Percentiles rank a stretch among this genome's conserved stretches.
phyloP scores from a whole-genome alignment of 495 filamentous ascomycete species.

The Articulospora tetracladia region DNA sequence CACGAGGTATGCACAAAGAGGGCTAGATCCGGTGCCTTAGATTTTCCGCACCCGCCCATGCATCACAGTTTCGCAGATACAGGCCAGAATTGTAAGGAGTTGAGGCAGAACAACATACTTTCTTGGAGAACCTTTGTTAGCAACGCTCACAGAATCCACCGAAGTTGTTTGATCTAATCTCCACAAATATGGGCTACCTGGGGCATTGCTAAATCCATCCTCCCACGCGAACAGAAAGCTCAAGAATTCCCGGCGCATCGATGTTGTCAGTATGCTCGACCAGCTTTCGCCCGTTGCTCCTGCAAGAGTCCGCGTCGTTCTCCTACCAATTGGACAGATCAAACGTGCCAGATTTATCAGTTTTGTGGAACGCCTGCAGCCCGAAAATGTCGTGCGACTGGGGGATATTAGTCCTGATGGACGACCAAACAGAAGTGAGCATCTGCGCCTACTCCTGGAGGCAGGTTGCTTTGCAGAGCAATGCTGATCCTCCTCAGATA shows the following conservation, averaged over 20 bases:
- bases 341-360: constrained; percentile 72
- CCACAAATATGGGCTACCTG: constrained; percentile 6
- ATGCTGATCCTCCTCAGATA: constrained; percentile 51
- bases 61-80: not conserved
- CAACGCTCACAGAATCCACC: not conserved
- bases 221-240: not conserved
- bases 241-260: constrained; percentile 20
- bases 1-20: no score
- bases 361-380: constrained; percentile 73
- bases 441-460: not conserved
- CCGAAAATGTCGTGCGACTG: constrained; percentile 79
- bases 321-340: constrained; percentile 83
- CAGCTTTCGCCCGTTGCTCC: constrained; percentile 84
- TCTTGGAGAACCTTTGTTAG: not conserved
- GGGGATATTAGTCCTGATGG: constrained; percentile 88
- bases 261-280: constrained; percentile 71
- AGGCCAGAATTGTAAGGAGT: not conserved
- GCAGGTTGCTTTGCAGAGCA: not conserved
- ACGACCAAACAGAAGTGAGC: constrained; percentile 82
- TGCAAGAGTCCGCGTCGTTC: constrained; percentile 77
- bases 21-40: not conserved
- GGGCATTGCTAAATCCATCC: not conserved
- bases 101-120: not conserved
- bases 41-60: not conserved
- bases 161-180: not conserved